A percentile compares a stretch with the other conserved stretches of the same genome.
Conservation (phyloP, 768 basidiomycete genomes). For the Ramaria sp. region DNA sequence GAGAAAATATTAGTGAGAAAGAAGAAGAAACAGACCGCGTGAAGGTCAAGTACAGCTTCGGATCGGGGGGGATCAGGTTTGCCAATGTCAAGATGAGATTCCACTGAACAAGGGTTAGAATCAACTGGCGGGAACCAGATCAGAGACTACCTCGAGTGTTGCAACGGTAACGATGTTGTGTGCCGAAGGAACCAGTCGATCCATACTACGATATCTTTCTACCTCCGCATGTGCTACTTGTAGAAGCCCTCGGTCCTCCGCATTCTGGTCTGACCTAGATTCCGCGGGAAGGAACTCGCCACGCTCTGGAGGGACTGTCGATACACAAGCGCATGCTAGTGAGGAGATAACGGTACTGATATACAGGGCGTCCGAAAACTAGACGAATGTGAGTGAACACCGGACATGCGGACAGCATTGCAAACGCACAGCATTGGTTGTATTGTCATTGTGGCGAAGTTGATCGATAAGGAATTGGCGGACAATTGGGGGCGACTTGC, state of each 20-base stretch:
- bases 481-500: constrained; percentile 78
- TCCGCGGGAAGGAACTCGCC: constrained; percentile 68
- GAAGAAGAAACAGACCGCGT: constrained; percentile 52
- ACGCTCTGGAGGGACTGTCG: constrained; percentile 66
- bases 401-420: neutral
- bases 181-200: constrained; percentile 86
- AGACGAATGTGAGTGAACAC: constrained; percentile 7
- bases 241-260: constrained; percentile 59
- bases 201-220: constrained; percentile 89
- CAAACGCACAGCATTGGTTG: constrained; percentile 65
- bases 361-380: constrained; percentile 91
- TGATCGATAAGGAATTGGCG: constrained; percentile 86
- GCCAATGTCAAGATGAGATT: constrained; percentile 69
- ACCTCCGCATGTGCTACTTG: constrained; percentile 73
- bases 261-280: constrained; percentile 51
- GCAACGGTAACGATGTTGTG: constrained; percentile 92
- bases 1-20: neutral
- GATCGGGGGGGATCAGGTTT: constrained; percentile 67
- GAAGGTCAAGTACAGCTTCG: constrained; percentile 72
- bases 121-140: constrained; percentile 9
- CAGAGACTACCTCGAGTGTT: constrained; percentile 63
- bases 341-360: constrained; percentile 79
- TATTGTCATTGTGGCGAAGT: constrained; percentile 93
- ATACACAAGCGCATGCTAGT: constrained; percentile 70
- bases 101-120: constrained; percentile 39